Evolutionary conservation across 768 basidiomycete genomes (phyloP).

Genomic region (Termitomyces sp.): DNA sequence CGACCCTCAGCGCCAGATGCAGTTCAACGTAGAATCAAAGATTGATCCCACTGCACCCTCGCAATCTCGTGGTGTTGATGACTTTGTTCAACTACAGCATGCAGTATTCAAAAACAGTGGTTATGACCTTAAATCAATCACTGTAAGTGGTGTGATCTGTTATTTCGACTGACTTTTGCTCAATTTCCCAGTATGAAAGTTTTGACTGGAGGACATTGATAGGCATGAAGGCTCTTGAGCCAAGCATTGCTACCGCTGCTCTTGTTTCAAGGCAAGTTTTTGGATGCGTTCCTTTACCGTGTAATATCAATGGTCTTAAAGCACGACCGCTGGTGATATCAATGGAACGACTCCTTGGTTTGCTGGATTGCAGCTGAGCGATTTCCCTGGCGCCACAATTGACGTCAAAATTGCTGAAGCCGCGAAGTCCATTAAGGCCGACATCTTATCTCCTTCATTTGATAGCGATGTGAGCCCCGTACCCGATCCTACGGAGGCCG

Average conservation of each 20-base stretch:
- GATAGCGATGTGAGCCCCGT: conserved; percentile 32
- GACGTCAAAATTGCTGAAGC: conserved; percentile 63
- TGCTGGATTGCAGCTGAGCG: conserved; percentile 56
- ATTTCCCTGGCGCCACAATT: conserved; percentile 57
- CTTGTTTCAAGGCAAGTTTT: conserved; percentile 55
- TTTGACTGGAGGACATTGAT: conserved; percentile 79
- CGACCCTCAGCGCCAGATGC: conserved; percentile 55
- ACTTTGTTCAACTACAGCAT: conserved; percentile 61
- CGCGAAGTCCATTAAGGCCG: conserved; percentile 56
- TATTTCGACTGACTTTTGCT: not conserved
- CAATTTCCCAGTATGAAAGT: conserved; percentile 57
- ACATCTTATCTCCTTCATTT: conserved; percentile 61
- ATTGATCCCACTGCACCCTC: conserved; percentile 51
- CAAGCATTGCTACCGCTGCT: conserved; percentile 53
- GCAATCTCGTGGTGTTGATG: conserved; percentile 46
- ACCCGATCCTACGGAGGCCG: conserved; percentile 37
- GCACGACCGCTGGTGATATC: conserved; percentile 34
- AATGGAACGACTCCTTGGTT: conserved; percentile 59
- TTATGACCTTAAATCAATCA: conserved; percentile 56
- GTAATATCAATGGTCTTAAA: conserved; percentile 18
- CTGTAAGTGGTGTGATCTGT: conserved; percentile 33
- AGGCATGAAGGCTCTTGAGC: conserved; percentile 66
- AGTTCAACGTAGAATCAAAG: conserved; percentile 81
- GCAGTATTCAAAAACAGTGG: conserved; percentile 51
- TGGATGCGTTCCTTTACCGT: not conserved